phyloP scores from a whole-genome alignment of 2,329 filamentous ascomycete genomes.

The Aspergillus aculeatus region DNA sequence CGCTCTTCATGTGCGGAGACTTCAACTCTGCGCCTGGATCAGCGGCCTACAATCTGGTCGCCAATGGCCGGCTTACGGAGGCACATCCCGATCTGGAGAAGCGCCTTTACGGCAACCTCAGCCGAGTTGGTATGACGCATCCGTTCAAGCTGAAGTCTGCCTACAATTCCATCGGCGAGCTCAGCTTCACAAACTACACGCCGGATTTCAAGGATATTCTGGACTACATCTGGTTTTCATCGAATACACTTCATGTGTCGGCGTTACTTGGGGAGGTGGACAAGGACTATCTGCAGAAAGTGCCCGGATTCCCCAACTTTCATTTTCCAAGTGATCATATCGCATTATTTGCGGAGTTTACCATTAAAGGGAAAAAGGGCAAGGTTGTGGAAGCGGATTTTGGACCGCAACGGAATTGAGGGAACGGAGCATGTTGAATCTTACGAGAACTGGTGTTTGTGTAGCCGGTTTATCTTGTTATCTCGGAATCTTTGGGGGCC shows the following conservation, averaged over 20 bases:
- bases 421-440: conserved; percentile 36
- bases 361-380: conserved; percentile 83
- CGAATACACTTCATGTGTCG: conserved; percentile 80
- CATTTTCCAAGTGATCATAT: conserved; percentile 94
- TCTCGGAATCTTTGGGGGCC: conserved; percentile 43
- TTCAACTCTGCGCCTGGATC: conserved; percentile 90
- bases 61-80: conserved; percentile 72
- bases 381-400: conserved; percentile 66
- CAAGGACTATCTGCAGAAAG: conserved; percentile 75
- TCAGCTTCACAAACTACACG: conserved; percentile 95
- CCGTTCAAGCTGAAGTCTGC: conserved; percentile 91
- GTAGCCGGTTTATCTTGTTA: conserved; percentile 35
- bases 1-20: conserved; percentile 87
- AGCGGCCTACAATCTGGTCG: conserved; percentile 86
- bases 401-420: conserved; percentile 49
- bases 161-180: conserved; percentile 79
- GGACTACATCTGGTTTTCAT: conserved; percentile 98
- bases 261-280: conserved; percentile 85
- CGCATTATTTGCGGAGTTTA: conserved; percentile 83
- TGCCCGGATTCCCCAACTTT: conserved; percentile 90
- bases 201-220: conserved; percentile 89
- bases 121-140: conserved; percentile 85
- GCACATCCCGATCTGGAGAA: conserved; percentile 77
- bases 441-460: conserved; percentile 41
- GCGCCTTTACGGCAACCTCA: conserved; percentile 90